phyloP scores from a whole-genome alignment of 345 rosid genomes.

The Camelina laxa region DNA sequence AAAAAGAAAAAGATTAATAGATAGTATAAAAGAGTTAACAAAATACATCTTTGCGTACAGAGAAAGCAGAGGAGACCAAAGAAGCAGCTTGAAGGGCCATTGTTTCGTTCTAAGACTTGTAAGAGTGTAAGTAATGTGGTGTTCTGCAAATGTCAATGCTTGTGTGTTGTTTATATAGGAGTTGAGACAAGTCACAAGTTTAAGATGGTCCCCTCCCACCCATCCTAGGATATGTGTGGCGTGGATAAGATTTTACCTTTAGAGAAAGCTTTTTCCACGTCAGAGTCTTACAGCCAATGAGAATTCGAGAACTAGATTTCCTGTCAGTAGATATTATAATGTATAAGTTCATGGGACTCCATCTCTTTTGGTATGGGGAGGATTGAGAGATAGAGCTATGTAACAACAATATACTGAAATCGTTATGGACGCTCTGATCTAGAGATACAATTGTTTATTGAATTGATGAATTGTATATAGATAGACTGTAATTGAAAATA shows the following conservation, averaged over 20 bases:
- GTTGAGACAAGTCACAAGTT: conserved; percentile 14
- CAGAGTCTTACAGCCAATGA: conserved; percentile 59
- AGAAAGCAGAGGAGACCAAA: conserved; percentile 67
- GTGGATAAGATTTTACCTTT: conserved; percentile 61
- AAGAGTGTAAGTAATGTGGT: conserved; percentile 14
- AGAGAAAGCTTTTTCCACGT: conserved; percentile 51
- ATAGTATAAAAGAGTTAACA: background rate
- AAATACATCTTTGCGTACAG: conserved; percentile 66
- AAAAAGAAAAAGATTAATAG: background rate
- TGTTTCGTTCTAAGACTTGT: background rate
- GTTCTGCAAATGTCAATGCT: conserved; percentile 17
- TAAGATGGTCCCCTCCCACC: conserved; percentile 11
- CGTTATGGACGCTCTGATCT: conserved; percentile 34
- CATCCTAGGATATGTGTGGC: conserved; percentile 40
- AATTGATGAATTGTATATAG: background rate
- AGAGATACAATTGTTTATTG: conserved; percentile 4
- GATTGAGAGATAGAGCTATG: background rate
- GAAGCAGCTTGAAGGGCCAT: conserved; percentile 83
- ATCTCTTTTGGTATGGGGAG: conserved; percentile 29
- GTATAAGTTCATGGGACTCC: conserved; percentile 34
- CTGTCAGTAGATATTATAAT: conserved; percentile 33
- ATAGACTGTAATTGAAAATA: too few species aligned
- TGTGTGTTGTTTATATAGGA: conserved; percentile 38
- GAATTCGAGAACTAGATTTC: conserved; percentile 60
- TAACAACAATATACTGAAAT: conserved; percentile 11